phyloP scores from a whole-genome alignment of 164 flowering plant genomes.

The Chimonanthus salicifolius region DNA sequence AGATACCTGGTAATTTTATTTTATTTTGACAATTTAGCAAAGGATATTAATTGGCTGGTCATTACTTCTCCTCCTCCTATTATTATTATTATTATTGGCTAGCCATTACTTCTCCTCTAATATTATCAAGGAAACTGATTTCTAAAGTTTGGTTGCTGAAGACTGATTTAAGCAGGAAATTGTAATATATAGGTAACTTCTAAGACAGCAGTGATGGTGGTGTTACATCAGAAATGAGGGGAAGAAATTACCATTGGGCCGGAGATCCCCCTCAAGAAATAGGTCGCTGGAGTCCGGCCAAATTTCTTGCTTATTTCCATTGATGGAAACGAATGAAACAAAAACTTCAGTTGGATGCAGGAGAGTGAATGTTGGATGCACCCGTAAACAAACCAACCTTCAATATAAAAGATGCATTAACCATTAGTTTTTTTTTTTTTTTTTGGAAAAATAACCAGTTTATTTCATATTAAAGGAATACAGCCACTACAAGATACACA shows the following conservation, averaged over 20 bases:
- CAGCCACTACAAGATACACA: too few species aligned
- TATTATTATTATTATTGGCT: too few species aligned
- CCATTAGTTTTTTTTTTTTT: background rate
- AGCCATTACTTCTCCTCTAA: too few species aligned
- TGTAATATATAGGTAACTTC: background rate
- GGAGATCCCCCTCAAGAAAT: slow-evolving; percentile 53
- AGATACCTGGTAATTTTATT: too few species aligned
- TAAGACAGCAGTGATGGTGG: background rate
- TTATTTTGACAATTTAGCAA: too few species aligned
- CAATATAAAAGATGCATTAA: slow-evolving; percentile 4
- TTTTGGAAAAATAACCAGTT: background rate
- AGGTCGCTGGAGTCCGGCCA: slow-evolving; percentile 72
- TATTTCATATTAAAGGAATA: too few species aligned
- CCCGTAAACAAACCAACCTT: slow-evolving; percentile 89
- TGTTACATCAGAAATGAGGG: background rate
- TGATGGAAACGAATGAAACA: slow-evolving; percentile 56
- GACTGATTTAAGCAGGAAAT: too few species aligned
- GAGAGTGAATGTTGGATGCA: slow-evolving; percentile 72
- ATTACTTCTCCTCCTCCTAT: too few species aligned
- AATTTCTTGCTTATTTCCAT: slow-evolving; percentile 72
- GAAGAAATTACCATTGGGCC: slow-evolving; percentile 66
- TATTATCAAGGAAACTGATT: too few species aligned
- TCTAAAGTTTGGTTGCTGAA: too few species aligned
- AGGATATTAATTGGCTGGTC: too few species aligned
- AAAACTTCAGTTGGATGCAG: slow-evolving; percentile 75